phyloP scores from a whole-genome alignment of 179 eudicot species.

The Camellia oleifera region DNA sequence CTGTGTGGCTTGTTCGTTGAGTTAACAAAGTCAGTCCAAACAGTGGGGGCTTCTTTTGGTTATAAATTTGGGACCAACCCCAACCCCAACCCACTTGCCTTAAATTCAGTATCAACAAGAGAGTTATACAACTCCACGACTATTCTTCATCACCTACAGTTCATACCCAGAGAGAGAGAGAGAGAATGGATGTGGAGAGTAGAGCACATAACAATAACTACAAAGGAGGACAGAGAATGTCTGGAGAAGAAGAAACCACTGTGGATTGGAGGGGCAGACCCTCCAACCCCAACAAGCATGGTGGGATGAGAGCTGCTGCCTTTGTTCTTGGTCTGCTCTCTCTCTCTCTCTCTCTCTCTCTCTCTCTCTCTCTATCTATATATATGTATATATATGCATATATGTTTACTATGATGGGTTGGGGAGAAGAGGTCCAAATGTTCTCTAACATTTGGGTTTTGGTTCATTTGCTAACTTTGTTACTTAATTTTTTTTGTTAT shows the following conservation, averaged over 20 bases:
- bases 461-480: neutral
- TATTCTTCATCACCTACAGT: neutral
- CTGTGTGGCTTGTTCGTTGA: too few relatives aligned
- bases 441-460: neutral
- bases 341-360: conserved; percentile 10
- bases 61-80: conserved; percentile 21
- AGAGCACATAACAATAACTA: neutral
- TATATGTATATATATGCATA: neutral
- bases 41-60: neutral
- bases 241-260: conserved; percentile 27
- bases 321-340: conserved; percentile 66
- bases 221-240: conserved; percentile 17
- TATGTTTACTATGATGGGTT: neutral
- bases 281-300: conserved; percentile 56
- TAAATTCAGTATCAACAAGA: neutral
- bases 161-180: neutral
- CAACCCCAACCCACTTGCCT: conserved; percentile 13
- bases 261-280: conserved; percentile 88
- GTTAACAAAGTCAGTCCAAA: too few relatives aligned
- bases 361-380: neutral
- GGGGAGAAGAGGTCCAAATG: neutral
- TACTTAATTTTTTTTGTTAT: neutral
- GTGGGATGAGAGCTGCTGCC: conserved; percentile 81
- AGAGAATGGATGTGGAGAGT: conserved; percentile 28
- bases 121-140: too few relatives aligned